Conservation (phyloP, 345 rosid genomes). For the Eucalyptus cloeziana region DNA sequence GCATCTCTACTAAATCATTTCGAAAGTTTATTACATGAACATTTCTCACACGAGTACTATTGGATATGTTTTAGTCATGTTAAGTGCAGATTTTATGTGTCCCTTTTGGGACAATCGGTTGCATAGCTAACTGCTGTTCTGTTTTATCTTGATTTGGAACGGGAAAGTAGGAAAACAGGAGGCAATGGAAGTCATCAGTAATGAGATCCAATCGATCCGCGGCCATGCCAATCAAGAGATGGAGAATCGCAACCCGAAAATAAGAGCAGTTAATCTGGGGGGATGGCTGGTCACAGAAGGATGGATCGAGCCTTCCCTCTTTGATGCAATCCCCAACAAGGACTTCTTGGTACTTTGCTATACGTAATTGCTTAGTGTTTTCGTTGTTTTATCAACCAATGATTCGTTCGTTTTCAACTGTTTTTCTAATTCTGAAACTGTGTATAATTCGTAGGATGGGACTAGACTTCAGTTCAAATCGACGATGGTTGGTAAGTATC, state of each 20-base stretch:
- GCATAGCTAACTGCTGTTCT: neutral
- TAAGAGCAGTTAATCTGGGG: constrained; percentile 55
- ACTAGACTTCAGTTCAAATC: constrained; percentile 42
- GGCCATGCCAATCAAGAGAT: neutral
- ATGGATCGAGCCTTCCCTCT: constrained; percentile 65
- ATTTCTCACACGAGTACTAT: neutral
- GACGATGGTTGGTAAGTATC: constrained; percentile 30
- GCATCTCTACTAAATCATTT: neutral
- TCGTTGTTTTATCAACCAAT: neutral
- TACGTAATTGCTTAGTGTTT: neutral
- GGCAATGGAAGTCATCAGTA: neutral
- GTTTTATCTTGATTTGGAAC: neutral
- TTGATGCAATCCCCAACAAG: constrained; percentile 46
- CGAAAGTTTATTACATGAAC: neutral
- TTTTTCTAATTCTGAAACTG: neutral
- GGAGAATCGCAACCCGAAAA: neutral
- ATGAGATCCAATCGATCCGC: neutral
- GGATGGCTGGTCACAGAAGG: constrained; percentile 71
- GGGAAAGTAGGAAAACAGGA: neutral
- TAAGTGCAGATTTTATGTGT: neutral
- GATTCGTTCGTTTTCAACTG: neutral
- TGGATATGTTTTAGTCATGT: neutral
- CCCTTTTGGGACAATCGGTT: neutral
- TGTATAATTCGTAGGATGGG: constrained; percentile 28
- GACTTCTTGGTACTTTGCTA: constrained; percentile 35